Conservation (phyloP, 257 asterid species). For the Primulina huaijiensis region DNA sequence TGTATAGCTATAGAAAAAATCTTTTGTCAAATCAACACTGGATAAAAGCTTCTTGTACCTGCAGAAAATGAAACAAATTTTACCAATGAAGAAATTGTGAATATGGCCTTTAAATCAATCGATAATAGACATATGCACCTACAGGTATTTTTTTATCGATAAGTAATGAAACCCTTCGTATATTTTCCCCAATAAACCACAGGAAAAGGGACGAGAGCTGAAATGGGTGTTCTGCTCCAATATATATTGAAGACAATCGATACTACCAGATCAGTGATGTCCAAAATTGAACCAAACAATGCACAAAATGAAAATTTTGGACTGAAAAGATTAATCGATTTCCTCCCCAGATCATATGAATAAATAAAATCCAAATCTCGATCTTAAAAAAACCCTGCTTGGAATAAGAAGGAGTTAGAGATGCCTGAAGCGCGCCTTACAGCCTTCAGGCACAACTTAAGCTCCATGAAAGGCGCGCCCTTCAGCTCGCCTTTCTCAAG, state of each 20-base stretch:
- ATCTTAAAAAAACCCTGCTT: not conserved
- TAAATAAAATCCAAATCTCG: not conserved
- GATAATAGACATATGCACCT: constrained; percentile 18
- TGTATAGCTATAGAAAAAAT: constrained; percentile 92
- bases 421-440: no score
- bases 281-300: not conserved
- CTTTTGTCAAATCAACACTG: constrained; percentile 94
- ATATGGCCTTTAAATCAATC: constrained; percentile 10
- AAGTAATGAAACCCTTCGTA: not conserved
- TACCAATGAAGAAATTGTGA: constrained; percentile 18
- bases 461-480: not conserved
- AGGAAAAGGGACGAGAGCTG: not conserved
- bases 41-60: constrained; percentile 99
- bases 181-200: not conserved
- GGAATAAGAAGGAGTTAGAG: no score
- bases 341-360: not conserved
- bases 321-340: not conserved
- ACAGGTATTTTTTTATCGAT: constrained; percentile 10
- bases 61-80: constrained; percentile 31
- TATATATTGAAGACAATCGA: not conserved
- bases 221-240: not conserved
- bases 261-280: not conserved
- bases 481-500: not conserved
- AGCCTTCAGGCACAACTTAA: not conserved
- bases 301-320: not conserved